phyloP scores from a whole-genome alignment of 1,139 yeast species.

The Sugiyamaella japonica region DNA sequence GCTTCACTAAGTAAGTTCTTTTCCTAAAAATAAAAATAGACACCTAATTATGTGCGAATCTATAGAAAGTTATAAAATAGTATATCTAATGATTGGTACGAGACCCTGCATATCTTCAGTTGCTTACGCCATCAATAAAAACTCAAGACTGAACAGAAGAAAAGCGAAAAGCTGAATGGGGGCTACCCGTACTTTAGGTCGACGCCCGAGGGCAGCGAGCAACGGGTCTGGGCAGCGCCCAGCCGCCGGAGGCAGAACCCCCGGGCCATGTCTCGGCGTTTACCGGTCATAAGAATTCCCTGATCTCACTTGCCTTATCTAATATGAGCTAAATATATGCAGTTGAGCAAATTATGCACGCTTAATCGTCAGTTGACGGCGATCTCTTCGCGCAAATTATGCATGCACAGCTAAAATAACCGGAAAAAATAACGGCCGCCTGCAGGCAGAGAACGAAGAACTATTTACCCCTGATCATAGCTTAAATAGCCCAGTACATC shows the following conservation, averaged over 20 bases:
- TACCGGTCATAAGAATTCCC: background rate
- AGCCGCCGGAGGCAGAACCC: no score
- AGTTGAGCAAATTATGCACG: background rate
- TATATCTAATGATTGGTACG: no score
- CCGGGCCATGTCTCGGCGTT: background rate
- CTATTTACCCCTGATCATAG: background rate
- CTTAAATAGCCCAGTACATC: background rate
- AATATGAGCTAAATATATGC: background rate
- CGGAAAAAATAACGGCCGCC: background rate
- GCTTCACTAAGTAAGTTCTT: conserved; percentile 82
- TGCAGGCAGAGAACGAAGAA: background rate
- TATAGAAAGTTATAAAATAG: background rate
- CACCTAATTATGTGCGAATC: background rate
- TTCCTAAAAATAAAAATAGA: background rate
- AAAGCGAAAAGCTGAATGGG: no score
- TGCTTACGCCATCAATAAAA: no score
- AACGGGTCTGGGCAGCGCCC: no score
- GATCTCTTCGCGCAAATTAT: background rate
- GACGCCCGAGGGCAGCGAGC: no score
- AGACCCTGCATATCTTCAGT: no score
- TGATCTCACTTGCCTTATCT: background rate
- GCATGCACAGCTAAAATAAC: background rate
- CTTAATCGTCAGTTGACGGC: background rate
- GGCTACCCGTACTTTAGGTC: no score
- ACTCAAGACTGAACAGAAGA: no score